These are phyloP conservation scores for Madurella mycetomatis DNA, from an alignment of 2,329 filamentous ascomycete genomes.

Conservation along the genomic window DNA sequence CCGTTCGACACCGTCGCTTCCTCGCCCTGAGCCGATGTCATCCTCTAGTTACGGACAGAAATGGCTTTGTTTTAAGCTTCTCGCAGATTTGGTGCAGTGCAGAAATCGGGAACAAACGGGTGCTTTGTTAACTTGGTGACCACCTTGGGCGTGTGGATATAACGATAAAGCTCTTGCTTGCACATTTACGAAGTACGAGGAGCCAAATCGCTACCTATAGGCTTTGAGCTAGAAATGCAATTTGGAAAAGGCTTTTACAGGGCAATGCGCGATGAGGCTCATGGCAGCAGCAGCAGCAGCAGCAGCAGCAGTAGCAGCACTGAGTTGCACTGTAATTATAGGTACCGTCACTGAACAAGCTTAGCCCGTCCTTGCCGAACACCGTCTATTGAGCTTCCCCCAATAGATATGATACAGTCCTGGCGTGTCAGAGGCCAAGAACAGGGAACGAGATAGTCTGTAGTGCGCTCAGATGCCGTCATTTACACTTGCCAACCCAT, in stretches of 20 bases:
- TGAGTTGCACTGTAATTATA: not conserved
- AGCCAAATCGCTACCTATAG: too few relatives aligned
- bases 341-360: not conserved
- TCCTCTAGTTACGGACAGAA: not conserved
- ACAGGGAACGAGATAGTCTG: not conserved
- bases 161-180: not conserved
- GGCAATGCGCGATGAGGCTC: too few relatives aligned
- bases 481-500: not conserved
- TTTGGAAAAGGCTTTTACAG: too few relatives aligned
- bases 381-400: constrained; percentile 16
- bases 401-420: constrained; percentile 17
- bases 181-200: not conserved
- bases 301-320: too few relatives aligned
- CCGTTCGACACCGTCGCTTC: constrained; percentile 8
- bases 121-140: not conserved
- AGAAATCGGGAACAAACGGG: not conserved
- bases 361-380: not conserved
- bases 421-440: constrained; percentile 10
- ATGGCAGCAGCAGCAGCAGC: too few relatives aligned
- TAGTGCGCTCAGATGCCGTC: not conserved
- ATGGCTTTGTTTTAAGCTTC: not conserved
- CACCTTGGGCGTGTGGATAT: not conserved
- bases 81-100: not conserved
- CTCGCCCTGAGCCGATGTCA: constrained; percentile 7
- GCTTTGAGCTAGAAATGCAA: too few relatives aligned